Evolutionary conservation across 805 yeast species (phyloP), one percentile per base, ranked within the genome.

Genomic region (Lachancea sp.): DNA sequence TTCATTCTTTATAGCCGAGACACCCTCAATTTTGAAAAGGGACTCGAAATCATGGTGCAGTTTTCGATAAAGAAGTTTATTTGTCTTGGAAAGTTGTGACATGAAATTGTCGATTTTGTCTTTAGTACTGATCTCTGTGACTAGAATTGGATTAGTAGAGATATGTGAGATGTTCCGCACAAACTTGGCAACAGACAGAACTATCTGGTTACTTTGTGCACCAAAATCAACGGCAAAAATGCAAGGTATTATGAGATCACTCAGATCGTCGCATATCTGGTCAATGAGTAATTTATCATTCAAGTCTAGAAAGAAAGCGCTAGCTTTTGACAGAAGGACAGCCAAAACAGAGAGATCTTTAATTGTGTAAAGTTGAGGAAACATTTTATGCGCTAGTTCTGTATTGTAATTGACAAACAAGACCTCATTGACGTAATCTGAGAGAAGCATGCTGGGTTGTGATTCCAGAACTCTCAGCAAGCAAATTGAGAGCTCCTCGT

Each of bases 361-460:
- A 12, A 59, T 42, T 1, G 53, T 40, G 29, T 49, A 49, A 15
- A 63, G 34, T 33, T 55, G 54, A 3, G 66, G 58, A 15, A 62
- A 34, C 25, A 61, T 48, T 1, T 50, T 45, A 16, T 48, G 51
- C 2, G 59, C 56, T 38, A 63, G 40, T 27, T 55, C 56, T 2
- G 60, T 49, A 36, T 61, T 56, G 38, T 63, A 63, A 31, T 59
- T 59, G 13, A 55, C 56, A 44, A 63, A 61, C 4, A 61, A 35
- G 1, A 63, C 51, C 19, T 59, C 60, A 6, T 57, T 54, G 39
- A 58, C 46, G 41, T 63, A 63, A 31, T 63, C 64, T 2, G 59
- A 60, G 11, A 47, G 16, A 25, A 47, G 34, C 16, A 41, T 17
- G 13, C 30, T 33, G 13, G 27, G 19, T 15, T 32, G 27, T n/a